phyloP scores from a whole-genome alignment of 2,329 filamentous ascomycete genomes.

The Aspergillus chevalieri region DNA sequence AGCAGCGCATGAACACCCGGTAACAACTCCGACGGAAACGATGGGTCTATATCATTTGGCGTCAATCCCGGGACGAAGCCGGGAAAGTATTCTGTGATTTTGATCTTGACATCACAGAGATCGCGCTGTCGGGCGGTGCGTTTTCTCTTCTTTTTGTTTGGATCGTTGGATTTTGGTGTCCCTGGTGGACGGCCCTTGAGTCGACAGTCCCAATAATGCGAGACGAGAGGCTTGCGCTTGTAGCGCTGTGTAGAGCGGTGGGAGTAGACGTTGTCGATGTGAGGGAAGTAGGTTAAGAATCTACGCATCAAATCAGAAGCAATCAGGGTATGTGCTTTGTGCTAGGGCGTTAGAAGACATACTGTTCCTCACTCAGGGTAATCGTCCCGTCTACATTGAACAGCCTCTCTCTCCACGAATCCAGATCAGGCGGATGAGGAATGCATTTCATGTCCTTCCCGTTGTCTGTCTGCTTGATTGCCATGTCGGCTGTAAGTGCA shows the following conservation, averaged over 20 bases:
- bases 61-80: slow-evolving; percentile 21
- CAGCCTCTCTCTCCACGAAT: slow-evolving; percentile 63
- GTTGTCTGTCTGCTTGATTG: slow-evolving; percentile 17
- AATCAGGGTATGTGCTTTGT: no score
- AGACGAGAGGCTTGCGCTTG: slow-evolving; percentile 75
- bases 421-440: slow-evolving; percentile 60
- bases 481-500: slow-evolving; percentile 14
- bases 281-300: slow-evolving; percentile 74
- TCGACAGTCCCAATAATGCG: slow-evolving; percentile 79
- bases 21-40: slow-evolving; percentile 16
- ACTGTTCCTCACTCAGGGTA: slow-evolving; percentile 68
- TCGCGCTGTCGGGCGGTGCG: slow-evolving; percentile 67
- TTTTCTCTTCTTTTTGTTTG: slow-evolving; percentile 76
- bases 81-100: slow-evolving; percentile 73
- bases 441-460: slow-evolving; percentile 48
- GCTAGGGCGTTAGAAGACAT: slow-evolving; percentile 23
- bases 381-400: slow-evolving; percentile 72
- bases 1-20: slow-evolving; percentile 21
- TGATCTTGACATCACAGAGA: slow-evolving; percentile 82
- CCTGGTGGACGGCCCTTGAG: slow-evolving; percentile 73
- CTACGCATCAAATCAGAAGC: slow-evolving; percentile 33
- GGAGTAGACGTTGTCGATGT: slow-evolving; percentile 79
- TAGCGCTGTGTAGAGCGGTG: slow-evolving; percentile 75
- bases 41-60: slow-evolving; percentile 12
- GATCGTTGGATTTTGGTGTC: slow-evolving; percentile 72